Evolutionary conservation across 2,329 filamentous ascomycete genomes (phyloP).

Genomic region (Aspergillus pseudonomiae): DNA sequence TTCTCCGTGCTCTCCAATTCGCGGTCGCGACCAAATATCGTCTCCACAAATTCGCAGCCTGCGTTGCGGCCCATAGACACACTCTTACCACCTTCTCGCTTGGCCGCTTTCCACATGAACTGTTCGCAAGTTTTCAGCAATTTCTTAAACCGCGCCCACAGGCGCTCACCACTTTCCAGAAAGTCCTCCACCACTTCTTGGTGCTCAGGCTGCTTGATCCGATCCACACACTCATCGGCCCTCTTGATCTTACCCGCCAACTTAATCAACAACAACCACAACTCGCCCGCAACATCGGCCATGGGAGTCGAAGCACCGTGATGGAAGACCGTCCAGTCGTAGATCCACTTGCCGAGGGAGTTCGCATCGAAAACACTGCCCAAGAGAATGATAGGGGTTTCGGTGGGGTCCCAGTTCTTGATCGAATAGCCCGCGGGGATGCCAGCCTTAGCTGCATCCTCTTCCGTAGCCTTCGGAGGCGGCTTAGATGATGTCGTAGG

Average conservation of each 20-base stretch:
- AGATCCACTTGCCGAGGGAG: constrained; percentile 98
- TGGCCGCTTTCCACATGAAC: constrained; percentile 90
- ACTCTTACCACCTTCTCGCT: constrained; percentile 66
- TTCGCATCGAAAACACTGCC: constrained; percentile 97
- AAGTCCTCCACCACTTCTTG: constrained; percentile 86
- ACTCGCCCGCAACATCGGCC: constrained; percentile 86
- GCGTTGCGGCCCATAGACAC: constrained; percentile 85
- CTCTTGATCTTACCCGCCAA: constrained; percentile 92
- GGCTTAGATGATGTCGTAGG: constrained; percentile 37
- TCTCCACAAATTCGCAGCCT: constrained; percentile 93
- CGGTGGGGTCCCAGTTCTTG: constrained; percentile 97
- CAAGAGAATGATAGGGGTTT: constrained; percentile 90
- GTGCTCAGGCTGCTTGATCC: constrained; percentile 73
- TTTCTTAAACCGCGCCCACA: constrained; percentile 81
- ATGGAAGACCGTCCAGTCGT: constrained; percentile 96
- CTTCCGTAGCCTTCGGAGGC: constrained; percentile 61
- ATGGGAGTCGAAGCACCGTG: constrained; percentile 81
- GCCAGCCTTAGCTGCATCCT: constrained; percentile 63
- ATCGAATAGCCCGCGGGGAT: constrained; percentile 90
- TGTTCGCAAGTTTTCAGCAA: constrained; percentile 89
- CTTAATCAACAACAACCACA: constrained; percentile 94
- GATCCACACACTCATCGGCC: constrained; percentile 74
- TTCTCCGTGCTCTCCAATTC: constrained; percentile 89
- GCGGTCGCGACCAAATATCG: constrained; percentile 88
- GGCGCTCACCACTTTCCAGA: constrained; percentile 81